Evolutionary conservation across 495 filamentous ascomycete species (phyloP).

Genomic region (Podospora appendiculata): DNA sequence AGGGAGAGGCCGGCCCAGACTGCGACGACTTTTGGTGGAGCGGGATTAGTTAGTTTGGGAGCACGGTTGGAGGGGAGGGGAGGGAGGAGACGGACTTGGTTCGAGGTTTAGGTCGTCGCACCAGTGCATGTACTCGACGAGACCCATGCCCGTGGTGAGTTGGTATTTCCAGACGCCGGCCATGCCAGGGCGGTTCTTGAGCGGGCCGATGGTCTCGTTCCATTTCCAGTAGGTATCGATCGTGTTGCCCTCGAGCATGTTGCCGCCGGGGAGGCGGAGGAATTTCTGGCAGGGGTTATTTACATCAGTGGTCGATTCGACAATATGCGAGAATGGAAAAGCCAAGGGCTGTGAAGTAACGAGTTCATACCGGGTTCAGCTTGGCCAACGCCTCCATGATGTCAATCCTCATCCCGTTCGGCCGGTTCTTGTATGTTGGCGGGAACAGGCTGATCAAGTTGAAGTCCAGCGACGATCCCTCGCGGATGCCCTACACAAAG

Average conservation of each 20-base stretch:
- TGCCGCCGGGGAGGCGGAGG: constrained; percentile 59
- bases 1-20: constrained; percentile 59
- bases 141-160: constrained; percentile 55
- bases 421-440: constrained; percentile 54
- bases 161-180: constrained; percentile 55
- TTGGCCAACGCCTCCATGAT: constrained; percentile 47
- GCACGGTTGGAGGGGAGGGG: background rate
- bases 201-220: constrained; percentile 59
- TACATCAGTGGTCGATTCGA: background rate
- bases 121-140: constrained; percentile 59
- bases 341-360: background rate
- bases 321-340: background rate
- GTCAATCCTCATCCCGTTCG: constrained; percentile 56
- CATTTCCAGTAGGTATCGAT: constrained; percentile 54
- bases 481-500: constrained; percentile 19
- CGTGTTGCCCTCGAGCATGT: constrained; percentile 54
- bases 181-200: constrained; percentile 54
- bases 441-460: constrained; percentile 60
- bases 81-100: constrained; percentile 22
- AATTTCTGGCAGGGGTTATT: constrained; percentile 34
- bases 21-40: constrained; percentile 9
- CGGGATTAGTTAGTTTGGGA: background rate
- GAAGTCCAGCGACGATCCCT: constrained; percentile 48
- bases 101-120: constrained; percentile 55
- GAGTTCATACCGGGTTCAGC: constrained; percentile 37